These are phyloP conservation scores for Pseudogymnoascus sp. DNA, from an alignment of 2,329 filamentous ascomycete species.

Conservation along the genomic window DNA sequence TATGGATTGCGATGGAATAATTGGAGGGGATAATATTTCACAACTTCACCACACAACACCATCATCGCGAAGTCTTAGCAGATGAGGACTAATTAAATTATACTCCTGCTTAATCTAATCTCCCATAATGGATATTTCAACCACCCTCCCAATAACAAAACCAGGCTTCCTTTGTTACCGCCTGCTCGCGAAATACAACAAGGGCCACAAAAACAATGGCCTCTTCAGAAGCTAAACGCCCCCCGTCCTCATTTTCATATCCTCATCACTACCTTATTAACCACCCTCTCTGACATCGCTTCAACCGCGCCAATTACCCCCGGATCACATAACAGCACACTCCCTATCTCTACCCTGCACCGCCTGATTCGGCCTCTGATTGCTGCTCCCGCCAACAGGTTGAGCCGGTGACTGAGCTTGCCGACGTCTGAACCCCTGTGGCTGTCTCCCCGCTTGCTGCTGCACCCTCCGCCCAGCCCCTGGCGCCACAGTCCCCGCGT, in stretches of 20 bases:
- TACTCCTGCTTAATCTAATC: not conserved
- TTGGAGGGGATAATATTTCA: not conserved
- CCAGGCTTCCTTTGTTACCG: not conserved
- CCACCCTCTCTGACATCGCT: not conserved
- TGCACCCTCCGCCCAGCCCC: constrained; percentile 15
- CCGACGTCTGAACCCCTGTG: not conserved
- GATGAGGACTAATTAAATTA: not conserved
- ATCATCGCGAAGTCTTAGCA: not conserved
- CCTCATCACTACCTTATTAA: not conserved
- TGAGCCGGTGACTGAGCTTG: not conserved
- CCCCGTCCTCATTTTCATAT: not conserved
- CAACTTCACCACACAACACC: too few relatives aligned
- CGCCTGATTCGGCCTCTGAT: not conserved
- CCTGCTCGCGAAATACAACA: not conserved
- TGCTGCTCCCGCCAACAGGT: not conserved
- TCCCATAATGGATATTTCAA: not conserved
- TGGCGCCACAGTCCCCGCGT: constrained; percentile 27
- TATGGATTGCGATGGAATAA: not conserved
- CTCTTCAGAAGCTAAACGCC: not conserved
- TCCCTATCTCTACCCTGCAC: constrained; percentile 28
- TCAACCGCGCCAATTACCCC: not conserved
- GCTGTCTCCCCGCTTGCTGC: constrained; percentile 15
- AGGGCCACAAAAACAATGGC: not conserved
- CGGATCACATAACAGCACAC: constrained; percentile 41
- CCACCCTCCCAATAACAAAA: not conserved